Base-by-base conservation (phyloP, 2,329 filamentous ascomycete species). In the Pseudovirgaria hyperparasitica region DNA sequence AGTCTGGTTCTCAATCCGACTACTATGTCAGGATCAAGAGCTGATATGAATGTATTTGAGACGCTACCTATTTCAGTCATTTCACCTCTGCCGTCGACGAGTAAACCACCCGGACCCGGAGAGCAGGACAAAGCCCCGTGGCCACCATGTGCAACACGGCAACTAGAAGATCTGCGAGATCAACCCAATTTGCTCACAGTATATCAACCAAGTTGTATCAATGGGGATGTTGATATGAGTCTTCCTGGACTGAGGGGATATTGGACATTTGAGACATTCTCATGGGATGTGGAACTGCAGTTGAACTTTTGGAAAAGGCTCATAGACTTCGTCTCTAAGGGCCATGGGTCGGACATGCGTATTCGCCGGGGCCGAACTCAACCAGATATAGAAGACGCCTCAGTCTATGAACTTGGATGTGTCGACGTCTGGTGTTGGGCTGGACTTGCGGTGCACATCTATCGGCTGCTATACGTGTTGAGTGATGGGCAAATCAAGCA, bases 361-460 rank as follows among this genome's bases (percentile, higher is more conserved):
- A 63, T 78, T 2, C 72, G 68, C 57, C 73, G 52, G 23, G 36
- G 41, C 52, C 57, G 65, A 35, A 48, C 49, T 6, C 23, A 37
- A 11, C 18, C 13, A 8, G 20, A 38, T 51, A 12, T 36, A 50
- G 6, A 50, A 52, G 19, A 36, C 38, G 17, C 17, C 33, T 27
- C 16, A 13, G n/a, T 22, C 6, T 21, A 29, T 9, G 26, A 35
- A 8, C 35, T 55, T 8, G 55, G 61, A 30, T 50, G 38, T 2
- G 48, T 92, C 2, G 67, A 72, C 18, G 50, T 87, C 2, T 90
- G 80, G 46, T 82, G 81, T 43, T 93, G 81, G 76, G 85, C 80
- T 1, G 68, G 76, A 35, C 58, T 82, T 1, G 70, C 72, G 0
- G 66, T 72, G 28, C 76, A 92, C 41, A 63, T 82, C 18, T 92